Evolutionary conservation across 306 rosid genomes (phyloP).

Genomic region (Vigna radiata): DNA sequence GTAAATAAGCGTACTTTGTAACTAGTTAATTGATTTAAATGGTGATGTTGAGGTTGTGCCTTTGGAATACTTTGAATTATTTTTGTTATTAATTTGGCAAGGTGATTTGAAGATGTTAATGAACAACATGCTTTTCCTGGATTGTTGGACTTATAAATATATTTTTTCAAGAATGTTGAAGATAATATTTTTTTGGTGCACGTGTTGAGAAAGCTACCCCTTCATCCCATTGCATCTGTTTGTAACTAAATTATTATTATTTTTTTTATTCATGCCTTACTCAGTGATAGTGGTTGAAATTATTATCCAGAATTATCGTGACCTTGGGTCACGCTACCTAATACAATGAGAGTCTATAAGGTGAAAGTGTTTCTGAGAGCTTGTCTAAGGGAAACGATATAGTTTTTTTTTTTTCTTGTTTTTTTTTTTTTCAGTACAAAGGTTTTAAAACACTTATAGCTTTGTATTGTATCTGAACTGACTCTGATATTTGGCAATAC

Average conservation of each 20-base stretch:
- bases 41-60: not conserved
- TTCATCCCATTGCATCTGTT: not conserved
- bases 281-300: not conserved
- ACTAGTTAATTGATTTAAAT: conserved; percentile 12
- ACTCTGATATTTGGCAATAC: not conserved
- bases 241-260: not conserved
- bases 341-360: too few species aligned
- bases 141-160: not conserved
- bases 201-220: not conserved
- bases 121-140: not conserved
- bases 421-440: too few species aligned
- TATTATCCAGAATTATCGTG: conserved; percentile 4
- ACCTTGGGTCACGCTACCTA: conserved; percentile 15
- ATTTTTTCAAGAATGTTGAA: not conserved
- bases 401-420: too few species aligned
- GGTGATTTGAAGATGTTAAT: not conserved
- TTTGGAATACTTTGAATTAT: not conserved
- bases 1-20: not conserved
- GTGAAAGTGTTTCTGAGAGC: too few species aligned
- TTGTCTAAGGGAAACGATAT: too few species aligned
- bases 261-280: not conserved
- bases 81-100: not conserved
- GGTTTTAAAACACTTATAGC: too few species aligned
- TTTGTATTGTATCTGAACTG: too few species aligned
- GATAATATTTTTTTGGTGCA: not conserved